A percentile compares a stretch with the other conserved stretches of the same genome.
These are phyloP conservation scores for Candida lessepsii DNA, from an alignment of 805 yeast genomes.

Conservation along the genomic window DNA sequence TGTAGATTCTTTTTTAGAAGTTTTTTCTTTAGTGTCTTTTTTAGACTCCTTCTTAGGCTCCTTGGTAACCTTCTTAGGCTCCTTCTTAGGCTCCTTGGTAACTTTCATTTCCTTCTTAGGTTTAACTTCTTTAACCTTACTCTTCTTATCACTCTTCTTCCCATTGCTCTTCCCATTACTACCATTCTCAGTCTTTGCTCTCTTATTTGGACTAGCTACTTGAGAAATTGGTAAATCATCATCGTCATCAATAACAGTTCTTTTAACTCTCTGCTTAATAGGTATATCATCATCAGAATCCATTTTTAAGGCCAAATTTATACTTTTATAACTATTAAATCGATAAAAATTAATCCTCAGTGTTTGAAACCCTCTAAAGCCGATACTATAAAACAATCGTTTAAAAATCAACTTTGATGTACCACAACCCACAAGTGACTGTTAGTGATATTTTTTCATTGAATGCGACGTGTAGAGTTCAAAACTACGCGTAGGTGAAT, in stretches of 20 bases:
- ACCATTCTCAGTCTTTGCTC: conserved; percentile 1
- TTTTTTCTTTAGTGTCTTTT: conserved; percentile 5
- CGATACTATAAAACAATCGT: background rate
- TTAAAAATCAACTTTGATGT: conserved; percentile 1
- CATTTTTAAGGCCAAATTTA: conserved; percentile 13
- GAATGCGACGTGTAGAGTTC: conserved; percentile 1
- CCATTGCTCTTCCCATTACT: too few species aligned
- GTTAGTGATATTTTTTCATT: background rate
- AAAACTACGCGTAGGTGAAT: conserved; percentile 4
- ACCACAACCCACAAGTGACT: background rate
- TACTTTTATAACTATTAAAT: background rate
- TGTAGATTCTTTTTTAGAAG: background rate
- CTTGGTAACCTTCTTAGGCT: conserved; percentile 8
- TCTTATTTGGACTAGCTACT: conserved; percentile 1
- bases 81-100: conserved; percentile 4
- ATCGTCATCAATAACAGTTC: conserved; percentile 10
- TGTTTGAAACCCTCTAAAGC: background rate
- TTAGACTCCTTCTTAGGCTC: conserved; percentile 9
- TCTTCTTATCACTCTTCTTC: too few species aligned
- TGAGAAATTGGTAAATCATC: conserved; percentile 17
- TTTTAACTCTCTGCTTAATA: conserved; percentile 17
- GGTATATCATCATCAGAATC: conserved; percentile 26
- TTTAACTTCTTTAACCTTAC: conserved; percentile 1
- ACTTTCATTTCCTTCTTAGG: conserved; percentile 6
- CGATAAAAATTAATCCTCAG: background rate